Evolutionary conservation across 148 eudicot species (phyloP).

Genomic region (Spergularia marina): DNA sequence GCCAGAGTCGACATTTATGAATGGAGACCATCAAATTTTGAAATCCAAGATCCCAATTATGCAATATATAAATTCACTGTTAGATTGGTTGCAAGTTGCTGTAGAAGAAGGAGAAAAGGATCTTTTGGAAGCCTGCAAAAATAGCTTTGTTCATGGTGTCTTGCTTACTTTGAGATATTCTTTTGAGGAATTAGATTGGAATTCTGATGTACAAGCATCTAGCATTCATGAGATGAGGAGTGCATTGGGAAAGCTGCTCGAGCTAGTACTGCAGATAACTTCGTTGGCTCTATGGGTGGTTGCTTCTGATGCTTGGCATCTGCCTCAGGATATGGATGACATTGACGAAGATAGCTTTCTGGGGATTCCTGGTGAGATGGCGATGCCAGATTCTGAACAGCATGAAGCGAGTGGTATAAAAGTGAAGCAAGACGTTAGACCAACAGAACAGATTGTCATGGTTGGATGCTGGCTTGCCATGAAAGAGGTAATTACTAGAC

Average conservation of each 20-base stretch:
- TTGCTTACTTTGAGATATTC: conserved; percentile 88
- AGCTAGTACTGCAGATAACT: conserved; percentile 75
- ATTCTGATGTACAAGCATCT: conserved; percentile 42
- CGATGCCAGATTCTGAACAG: conserved; percentile 24
- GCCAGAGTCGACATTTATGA: conserved; percentile 26
- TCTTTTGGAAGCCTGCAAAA: conserved; percentile 82
- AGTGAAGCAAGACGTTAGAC: conserved; percentile 38
- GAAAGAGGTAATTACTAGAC: conserved; percentile 74
- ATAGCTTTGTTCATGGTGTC: conserved; percentile 93
- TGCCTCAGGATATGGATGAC: conserved; percentile 87
- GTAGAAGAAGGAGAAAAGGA: conserved; percentile 85
- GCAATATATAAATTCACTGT: conserved; percentile 62
- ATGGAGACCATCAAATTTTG: conserved; percentile 36
- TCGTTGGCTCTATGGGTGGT: conserved; percentile 94
- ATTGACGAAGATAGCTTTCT: conserved; percentile 56
- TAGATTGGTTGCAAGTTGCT: conserved; percentile 71
- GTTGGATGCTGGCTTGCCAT: conserved; percentile 99
- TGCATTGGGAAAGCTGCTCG: conserved; percentile 66
- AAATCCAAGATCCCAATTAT: conserved; percentile 44
- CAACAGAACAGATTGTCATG: conserved; percentile 89
- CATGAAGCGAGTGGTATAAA: conserved; percentile 36
- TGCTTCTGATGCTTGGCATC: conserved; percentile 88
- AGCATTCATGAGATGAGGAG: conserved; percentile 59
- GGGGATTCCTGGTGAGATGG: conserved; percentile 44
- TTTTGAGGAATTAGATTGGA: conserved; percentile 96